phyloP scores from a whole-genome alignment of 73 alveolate genomes.

The Symbiodinium natans region DNA sequence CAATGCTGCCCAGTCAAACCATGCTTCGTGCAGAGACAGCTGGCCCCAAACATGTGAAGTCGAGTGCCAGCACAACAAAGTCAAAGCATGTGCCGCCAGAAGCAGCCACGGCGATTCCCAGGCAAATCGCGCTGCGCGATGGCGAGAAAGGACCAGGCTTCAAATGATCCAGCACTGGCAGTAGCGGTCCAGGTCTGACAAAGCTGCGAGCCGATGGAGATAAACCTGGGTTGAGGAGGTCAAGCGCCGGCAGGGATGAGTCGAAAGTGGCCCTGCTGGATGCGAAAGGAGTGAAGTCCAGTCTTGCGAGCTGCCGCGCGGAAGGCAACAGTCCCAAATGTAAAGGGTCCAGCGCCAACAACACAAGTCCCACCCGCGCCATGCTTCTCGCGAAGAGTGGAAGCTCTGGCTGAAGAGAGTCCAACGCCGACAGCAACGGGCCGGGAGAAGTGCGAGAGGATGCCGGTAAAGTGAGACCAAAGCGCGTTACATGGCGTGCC shows the following conservation, averaged over 20 bases:
- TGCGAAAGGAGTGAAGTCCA: background rate
- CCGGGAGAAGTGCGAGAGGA: background rate
- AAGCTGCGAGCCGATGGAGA: background rate
- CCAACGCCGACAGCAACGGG: background rate
- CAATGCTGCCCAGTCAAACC: constrained; percentile 2
- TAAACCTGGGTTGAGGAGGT: background rate
- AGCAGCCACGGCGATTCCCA: background rate
- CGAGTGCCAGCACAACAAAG: background rate
- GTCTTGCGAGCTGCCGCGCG: background rate
- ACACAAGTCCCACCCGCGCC: background rate
- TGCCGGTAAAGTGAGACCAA: background rate
- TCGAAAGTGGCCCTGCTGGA: background rate
- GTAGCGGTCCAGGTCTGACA: background rate
- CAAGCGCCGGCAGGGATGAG: background rate
- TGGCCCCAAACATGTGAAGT: background rate
- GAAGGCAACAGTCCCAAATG: background rate
- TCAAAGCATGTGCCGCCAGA: background rate
- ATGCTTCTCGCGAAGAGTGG: background rate
- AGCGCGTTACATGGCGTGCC: background rate
- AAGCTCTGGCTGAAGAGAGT: background rate
- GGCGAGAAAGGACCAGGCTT: background rate
- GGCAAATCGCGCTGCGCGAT: background rate
- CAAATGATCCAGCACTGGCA: constrained; percentile 6
- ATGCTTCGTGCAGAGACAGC: background rate
- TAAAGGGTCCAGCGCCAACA: constrained; percentile 17